Conservation (phyloP, 768 basidiomycete species). For the Zangia roseola region DNA sequence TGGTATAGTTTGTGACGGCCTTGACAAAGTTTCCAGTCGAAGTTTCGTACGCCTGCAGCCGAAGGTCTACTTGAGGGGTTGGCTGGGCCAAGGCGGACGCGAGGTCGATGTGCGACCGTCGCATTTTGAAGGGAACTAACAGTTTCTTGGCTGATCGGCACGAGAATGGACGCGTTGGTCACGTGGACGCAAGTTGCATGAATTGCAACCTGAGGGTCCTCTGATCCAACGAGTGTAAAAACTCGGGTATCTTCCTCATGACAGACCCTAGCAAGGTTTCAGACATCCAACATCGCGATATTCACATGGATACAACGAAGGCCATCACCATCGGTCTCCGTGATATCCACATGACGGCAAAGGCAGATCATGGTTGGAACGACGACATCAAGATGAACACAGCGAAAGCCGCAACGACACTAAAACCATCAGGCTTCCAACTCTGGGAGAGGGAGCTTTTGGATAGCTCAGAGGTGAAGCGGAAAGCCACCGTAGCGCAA, state of each 20-base stretch:
- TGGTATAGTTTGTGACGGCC: slow-evolving; percentile 70
- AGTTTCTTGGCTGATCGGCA: neutral
- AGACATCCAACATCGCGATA: slow-evolving; percentile 45
- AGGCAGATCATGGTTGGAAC: slow-evolving; percentile 40
- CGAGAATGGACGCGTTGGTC: slow-evolving; percentile 13
- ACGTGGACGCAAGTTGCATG: no score
- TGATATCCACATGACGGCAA: slow-evolving; percentile 69
- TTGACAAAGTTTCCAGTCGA: slow-evolving; percentile 72
- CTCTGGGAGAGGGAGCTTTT: slow-evolving; percentile 86
- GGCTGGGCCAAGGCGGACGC: slow-evolving; percentile 50
- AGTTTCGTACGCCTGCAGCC: slow-evolving; percentile 56
- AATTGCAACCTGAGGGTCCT: no score
- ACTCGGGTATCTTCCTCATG: slow-evolving; percentile 10
- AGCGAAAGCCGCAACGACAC: slow-evolving; percentile 39
- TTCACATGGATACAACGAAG: slow-evolving; percentile 81
- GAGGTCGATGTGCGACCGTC: slow-evolving; percentile 58
- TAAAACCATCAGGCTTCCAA: slow-evolving; percentile 53
- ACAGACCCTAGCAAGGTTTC: slow-evolving; percentile 5
- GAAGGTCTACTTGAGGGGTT: slow-evolving; percentile 63
- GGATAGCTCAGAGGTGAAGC: slow-evolving; percentile 82
- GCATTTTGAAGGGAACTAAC: slow-evolving; percentile 16
- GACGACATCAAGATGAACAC: slow-evolving; percentile 69
- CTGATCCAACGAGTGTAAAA: neutral
- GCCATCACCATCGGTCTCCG: slow-evolving; percentile 46
- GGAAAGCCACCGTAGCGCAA: slow-evolving; percentile 96